These are phyloP conservation scores for Scheffersomyces insectosa DNA, from an alignment of 1,139 yeast species.

Conservation along the genomic window DNA sequence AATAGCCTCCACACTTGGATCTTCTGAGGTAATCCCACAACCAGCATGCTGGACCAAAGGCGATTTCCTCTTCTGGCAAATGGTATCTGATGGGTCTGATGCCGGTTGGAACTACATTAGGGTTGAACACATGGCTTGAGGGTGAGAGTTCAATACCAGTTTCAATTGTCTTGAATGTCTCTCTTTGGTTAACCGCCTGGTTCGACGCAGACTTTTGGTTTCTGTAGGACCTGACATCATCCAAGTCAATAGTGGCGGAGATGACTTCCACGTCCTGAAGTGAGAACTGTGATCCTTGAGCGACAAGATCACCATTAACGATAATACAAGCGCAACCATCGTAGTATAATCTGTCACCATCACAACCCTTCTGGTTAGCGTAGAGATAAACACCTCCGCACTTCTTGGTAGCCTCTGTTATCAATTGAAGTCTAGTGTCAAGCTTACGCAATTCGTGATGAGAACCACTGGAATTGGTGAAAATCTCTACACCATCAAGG, in stretches of 20 bases:
- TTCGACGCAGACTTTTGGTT: constrained; percentile 74
- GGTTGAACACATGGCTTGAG: constrained; percentile 56
- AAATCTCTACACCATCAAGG: constrained; percentile 92
- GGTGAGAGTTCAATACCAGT: constrained; percentile 66
- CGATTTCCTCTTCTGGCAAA: constrained; percentile 91
- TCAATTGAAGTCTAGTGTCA: constrained; percentile 78
- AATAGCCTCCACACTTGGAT: constrained; percentile 86
- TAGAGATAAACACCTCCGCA: constrained; percentile 96
- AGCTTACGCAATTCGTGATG: constrained; percentile 94
- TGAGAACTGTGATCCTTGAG: constrained; percentile 91
- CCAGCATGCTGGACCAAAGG: constrained; percentile 99
- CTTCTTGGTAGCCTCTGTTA: constrained; percentile 88
- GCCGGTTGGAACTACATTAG: constrained; percentile 61
- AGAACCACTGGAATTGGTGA: constrained; percentile 93
- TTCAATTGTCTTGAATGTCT: constrained; percentile 60
- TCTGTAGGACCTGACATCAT: constrained; percentile 84
- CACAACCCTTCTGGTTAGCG: constrained; percentile 96
- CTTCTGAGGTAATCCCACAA: constrained; percentile 96
- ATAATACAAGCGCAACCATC: constrained; percentile 97
- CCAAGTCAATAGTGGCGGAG: constrained; percentile 89
- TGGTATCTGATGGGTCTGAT: constrained; percentile 59
- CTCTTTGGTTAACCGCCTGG: constrained; percentile 59
- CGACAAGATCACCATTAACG: constrained; percentile 86
- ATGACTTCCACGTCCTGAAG: constrained; percentile 89
- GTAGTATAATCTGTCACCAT: constrained; percentile 93